phyloP scores from a whole-genome alignment of 345 rosid genomes.

The Durio zibethinus region DNA sequence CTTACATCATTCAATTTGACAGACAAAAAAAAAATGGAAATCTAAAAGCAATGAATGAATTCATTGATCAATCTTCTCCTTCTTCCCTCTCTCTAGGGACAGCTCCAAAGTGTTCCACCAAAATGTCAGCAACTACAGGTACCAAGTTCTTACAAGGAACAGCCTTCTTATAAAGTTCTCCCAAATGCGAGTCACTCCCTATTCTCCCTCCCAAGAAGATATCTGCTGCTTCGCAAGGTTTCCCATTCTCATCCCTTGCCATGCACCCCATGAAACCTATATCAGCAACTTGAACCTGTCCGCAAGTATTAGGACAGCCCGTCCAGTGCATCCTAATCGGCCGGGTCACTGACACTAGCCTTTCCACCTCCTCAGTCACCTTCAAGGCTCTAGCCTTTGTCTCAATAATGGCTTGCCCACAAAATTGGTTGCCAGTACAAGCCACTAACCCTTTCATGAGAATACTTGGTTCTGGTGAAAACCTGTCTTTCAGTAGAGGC shows the following conservation, averaged over 20 bases:
- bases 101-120: slow-evolving; percentile 77
- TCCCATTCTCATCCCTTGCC: slow-evolving; percentile 79
- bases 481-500: slow-evolving; percentile 48
- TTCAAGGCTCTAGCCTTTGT: slow-evolving; percentile 84
- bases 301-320: slow-evolving; percentile 91
- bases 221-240: slow-evolving; percentile 72
- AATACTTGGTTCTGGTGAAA: slow-evolving; percentile 74
- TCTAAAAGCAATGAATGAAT: not conserved
- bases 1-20: not conserved
- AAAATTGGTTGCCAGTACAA: slow-evolving; percentile 91
- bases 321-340: slow-evolving; percentile 98
- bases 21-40: not conserved
- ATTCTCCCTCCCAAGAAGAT: slow-evolving; percentile 81
- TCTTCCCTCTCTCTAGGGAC: slow-evolving; percentile 87
- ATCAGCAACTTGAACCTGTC: slow-evolving; percentile 92
- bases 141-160: slow-evolving; percentile 87
- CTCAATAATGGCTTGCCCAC: slow-evolving; percentile 93
- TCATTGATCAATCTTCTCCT: slow-evolving; percentile 13
- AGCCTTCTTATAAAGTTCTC: slow-evolving; percentile 65
- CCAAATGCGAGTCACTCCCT: slow-evolving; percentile 86
- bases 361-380: slow-evolving; percentile 80
- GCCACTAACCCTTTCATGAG: slow-evolving; percentile 86
- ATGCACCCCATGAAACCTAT: slow-evolving; percentile 95
- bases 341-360: slow-evolving; percentile 56
- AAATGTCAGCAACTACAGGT: slow-evolving; percentile 71